phyloP scores from a whole-genome alignment of 371 early-diverging fungal genomes.

The Chytridium lagenaria region DNA sequence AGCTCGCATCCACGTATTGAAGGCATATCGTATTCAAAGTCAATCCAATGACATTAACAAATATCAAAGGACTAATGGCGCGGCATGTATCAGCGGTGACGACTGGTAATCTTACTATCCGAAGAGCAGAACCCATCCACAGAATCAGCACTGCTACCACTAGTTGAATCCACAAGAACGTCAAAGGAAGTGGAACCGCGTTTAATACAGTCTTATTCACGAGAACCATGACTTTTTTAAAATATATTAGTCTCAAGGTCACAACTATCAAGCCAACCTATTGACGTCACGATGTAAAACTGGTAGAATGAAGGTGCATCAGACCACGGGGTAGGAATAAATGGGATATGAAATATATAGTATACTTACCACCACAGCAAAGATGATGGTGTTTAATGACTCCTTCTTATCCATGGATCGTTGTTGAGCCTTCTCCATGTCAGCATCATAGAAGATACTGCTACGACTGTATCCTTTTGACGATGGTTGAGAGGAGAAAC shows the following conservation, averaged over 20 bases:
- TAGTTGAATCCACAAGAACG: constrained; percentile 60
- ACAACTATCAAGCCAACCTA: constrained; percentile 31
- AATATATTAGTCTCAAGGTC: background rate
- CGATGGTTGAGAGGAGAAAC: too few relatives aligned
- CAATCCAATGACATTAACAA: constrained; percentile 61
- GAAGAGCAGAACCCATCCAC: constrained; percentile 30
- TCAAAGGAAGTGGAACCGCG: constrained; percentile 48
- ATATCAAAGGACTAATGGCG: constrained; percentile 49
- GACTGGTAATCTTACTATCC: constrained; percentile 48
- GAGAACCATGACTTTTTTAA: constrained; percentile 54
- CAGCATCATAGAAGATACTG: too few relatives aligned
- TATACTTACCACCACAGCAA: background rate
- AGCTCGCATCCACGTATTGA: constrained; percentile 62
- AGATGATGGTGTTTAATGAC: background rate
- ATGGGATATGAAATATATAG: background rate
- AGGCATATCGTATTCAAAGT: constrained; percentile 62
- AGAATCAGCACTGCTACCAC: constrained; percentile 56
- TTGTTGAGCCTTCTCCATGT: too few relatives aligned
- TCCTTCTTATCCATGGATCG: background rate
- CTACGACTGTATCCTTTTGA: too few relatives aligned
- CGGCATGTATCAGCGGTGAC: constrained; percentile 35
- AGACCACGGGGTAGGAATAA: too few relatives aligned
- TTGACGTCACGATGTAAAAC: constrained; percentile 60
- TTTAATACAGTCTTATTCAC: constrained; percentile 55
- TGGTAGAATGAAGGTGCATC: constrained; percentile 38